Evolutionary conservation across 1,284 basidiomycete species (phyloP), one percentile per base, ranked within the genome.

Genomic region (Anthracocystis panici-leucophaei): DNA sequence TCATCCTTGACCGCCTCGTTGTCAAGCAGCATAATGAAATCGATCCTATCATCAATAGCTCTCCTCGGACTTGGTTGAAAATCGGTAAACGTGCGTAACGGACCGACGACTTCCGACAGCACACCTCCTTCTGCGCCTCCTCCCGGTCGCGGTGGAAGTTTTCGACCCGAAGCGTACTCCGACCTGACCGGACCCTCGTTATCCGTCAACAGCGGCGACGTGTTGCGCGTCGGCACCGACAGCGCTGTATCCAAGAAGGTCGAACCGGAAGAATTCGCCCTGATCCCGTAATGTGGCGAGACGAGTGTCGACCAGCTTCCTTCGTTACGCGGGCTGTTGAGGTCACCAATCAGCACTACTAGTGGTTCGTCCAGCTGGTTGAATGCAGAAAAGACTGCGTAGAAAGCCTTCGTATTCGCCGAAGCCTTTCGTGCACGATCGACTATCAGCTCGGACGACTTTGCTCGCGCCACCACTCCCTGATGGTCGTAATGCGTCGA

Each of bases 401-500:
- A 63, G 42, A 52, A 62, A 1, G 57, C 35, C 3, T 38, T n/a
- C 0, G 66, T 62, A 14, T 55, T 27, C 2, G 53, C 44, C 5
- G 63, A 62, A 2, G 77, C 77, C n/a, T 40, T 41, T 0, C 69
- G 54, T 0, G 79, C 73, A 11, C 68, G 53, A 3, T 65, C 53
- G 8, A 76, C 63, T 48, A 80, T 75, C 11, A 80, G 54, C n/a
- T 71, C 59, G 21, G 65, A 65, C 12, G 60, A 66, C 50, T 78
- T 65, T 14, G 61, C 62, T 4, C 79, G 56, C 1, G 76, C 74
- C 5, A 72, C 20, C 8, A 72, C 53, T n/a, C 79, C 79, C 38
- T 72, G 63, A 41, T 80, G 71, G 40, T 80, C 79, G 58, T 79
- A 80, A 57, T 80, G 79, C 29, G 77, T 79, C 5, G 70, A 75